These are phyloP conservation scores for Aspergillus sclerotialis DNA, from an alignment of 2,329 filamentous ascomycete genomes.

Conservation along the genomic window DNA sequence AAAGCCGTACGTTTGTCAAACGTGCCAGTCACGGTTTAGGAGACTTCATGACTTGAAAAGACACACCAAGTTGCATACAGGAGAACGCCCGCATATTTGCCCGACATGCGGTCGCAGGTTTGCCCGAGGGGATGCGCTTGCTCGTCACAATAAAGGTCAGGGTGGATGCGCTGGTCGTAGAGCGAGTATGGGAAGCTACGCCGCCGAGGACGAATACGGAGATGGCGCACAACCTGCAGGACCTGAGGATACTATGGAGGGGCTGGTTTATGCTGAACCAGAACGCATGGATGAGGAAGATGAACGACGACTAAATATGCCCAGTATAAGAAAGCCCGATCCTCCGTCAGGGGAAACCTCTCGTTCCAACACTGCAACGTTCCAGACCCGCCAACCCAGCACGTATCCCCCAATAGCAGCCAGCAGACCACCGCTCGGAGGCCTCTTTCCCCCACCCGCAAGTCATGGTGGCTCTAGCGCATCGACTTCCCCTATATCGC, in stretches of 20 bases:
- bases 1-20: slow-evolving; percentile 90
- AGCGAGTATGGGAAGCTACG: slow-evolving; percentile 77
- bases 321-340: slow-evolving; percentile 68
- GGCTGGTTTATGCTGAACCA: slow-evolving; percentile 51
- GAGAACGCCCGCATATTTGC: slow-evolving; percentile 90
- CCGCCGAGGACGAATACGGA: slow-evolving; percentile 64
- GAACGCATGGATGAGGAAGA: slow-evolving; percentile 45
- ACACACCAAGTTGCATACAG: slow-evolving; percentile 93
- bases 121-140: slow-evolving; percentile 87
- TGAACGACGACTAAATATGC: slow-evolving; percentile 48
- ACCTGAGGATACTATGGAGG: slow-evolving; percentile 56
- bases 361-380: slow-evolving; percentile 32
- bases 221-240: slow-evolving; percentile 38
- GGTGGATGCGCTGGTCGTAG: slow-evolving; percentile 90
- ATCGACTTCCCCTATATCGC: slow-evolving; percentile 48
- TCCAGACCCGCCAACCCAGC: slow-evolving; percentile 61
- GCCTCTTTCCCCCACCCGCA: slow-evolving; percentile 57
- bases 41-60: slow-evolving; percentile 91
- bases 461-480: slow-evolving; percentile 51
- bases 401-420: slow-evolving; percentile 69
- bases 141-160: slow-evolving; percentile 89
- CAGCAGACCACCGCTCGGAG: slow-evolving; percentile 44
- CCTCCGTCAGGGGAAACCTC: slow-evolving; percentile 47
- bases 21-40: slow-evolving; percentile 88
- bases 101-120: slow-evolving; percentile 92